Percentiles rank a stretch among this genome's conserved stretches.
phyloP scores from a whole-genome alignment of 2,329 filamentous ascomycete genomes.

The Aspergillus sclerotialis region DNA sequence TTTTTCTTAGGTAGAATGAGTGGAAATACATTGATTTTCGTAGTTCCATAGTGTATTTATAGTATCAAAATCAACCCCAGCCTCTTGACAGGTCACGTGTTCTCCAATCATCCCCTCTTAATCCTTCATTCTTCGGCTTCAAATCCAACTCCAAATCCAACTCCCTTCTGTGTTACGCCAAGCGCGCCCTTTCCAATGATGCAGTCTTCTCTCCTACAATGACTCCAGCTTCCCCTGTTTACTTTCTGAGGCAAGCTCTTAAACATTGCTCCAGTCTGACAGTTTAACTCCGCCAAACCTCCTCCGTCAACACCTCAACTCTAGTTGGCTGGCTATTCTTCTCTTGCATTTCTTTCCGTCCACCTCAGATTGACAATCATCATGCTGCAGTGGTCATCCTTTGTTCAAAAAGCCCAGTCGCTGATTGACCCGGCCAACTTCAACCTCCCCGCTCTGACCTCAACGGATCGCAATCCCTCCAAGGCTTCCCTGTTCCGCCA shows the following conservation, averaged over 20 bases:
- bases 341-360: not conserved
- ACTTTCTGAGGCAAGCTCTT: conserved; percentile 15
- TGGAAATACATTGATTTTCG: too few species aligned
- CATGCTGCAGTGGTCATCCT: conserved; percentile 64
- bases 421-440: conserved; percentile 85
- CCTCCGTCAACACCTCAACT: not conserved
- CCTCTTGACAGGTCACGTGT: too few species aligned
- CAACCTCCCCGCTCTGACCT: conserved; percentile 63
- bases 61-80: too few species aligned
- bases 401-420: conserved; percentile 93
- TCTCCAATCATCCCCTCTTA: too few species aligned
- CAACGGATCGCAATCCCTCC: conserved; percentile 73
- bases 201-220: conserved; percentile 21
- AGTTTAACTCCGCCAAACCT: conserved; percentile 1
- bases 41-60: too few species aligned
- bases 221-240: conserved; percentile 13
- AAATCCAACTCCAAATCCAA: not conserved
- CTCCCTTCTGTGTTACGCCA: conserved; percentile 10
- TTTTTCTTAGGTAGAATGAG: too few species aligned
- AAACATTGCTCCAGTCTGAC: conserved; percentile 12
- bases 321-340: not conserved
- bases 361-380: conserved; percentile 7
- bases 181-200: conserved; percentile 13
- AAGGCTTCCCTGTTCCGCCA: conserved; percentile 90
- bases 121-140: too few species aligned